A percentile compares a stretch with the other conserved stretches of the same genome.
These are phyloP conservation scores for Serendipita sp. DNA, from an alignment of 768 basidiomycete species.

Conservation along the genomic window DNA sequence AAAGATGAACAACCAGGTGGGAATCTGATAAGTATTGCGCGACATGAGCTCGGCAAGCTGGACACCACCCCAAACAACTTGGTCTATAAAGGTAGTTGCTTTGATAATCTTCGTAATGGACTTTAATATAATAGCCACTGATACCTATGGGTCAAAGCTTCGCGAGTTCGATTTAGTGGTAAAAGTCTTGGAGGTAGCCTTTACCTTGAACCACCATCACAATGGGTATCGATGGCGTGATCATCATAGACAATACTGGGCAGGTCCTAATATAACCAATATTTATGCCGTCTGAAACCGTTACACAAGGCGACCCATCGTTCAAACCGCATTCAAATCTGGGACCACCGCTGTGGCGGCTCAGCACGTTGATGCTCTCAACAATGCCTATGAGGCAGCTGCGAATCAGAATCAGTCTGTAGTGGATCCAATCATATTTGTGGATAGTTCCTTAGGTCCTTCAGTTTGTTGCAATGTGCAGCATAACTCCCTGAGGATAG, in stretches of 20 bases:
- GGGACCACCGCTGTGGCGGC: conserved; percentile 58
- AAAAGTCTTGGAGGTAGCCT: not conserved
- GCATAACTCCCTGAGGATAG: conserved; percentile 55
- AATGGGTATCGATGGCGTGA: conserved; percentile 72
- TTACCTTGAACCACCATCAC: not conserved
- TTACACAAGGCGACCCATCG: conserved; percentile 41
- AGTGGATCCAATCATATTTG: conserved; percentile 61
- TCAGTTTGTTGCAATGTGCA: conserved; percentile 74
- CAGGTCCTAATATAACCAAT: conserved; percentile 22
- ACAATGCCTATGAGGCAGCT: conserved; percentile 49
- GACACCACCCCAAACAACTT: conserved; percentile 71
- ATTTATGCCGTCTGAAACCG: too few species aligned
- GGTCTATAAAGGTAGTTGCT: conserved; percentile 55
- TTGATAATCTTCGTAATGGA: conserved; percentile 62
- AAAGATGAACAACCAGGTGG: conserved; percentile 56
- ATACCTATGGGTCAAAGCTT: too few species aligned
- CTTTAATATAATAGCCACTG: not conserved
- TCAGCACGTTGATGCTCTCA: conserved; percentile 73
- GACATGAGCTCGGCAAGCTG: conserved; percentile 55
- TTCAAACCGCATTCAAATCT: conserved; percentile 79
- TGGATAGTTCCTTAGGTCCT: conserved; percentile 35
- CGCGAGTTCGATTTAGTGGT: not conserved
- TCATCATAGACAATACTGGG: conserved; percentile 63
- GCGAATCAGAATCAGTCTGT: conserved; percentile 23
- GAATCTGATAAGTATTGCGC: conserved; percentile 29